Percentiles rank a stretch among this genome's conserved stretches.
These are phyloP conservation scores for Paralagenidium karlingii DNA, from an alignment of 352 stramenopile species.

Conservation along the genomic window DNA sequence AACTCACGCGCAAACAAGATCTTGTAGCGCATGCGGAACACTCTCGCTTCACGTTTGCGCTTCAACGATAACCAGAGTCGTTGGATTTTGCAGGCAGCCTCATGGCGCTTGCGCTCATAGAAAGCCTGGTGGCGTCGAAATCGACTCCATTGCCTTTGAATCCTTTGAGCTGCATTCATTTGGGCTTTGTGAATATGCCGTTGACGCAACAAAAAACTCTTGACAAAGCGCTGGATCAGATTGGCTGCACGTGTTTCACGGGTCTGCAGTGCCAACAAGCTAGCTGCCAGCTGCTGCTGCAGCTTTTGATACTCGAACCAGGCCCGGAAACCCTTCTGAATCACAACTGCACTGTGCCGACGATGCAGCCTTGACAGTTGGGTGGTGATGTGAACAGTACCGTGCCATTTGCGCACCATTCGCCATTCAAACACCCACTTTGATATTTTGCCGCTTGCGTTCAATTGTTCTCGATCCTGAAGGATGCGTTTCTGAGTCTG, in stretches of 20 bases:
- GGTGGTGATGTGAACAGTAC: neutral
- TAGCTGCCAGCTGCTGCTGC: neutral
- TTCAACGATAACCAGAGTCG: conserved; percentile 10
- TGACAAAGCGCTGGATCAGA: too few relatives aligned
- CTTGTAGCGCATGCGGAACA: conserved; percentile 26
- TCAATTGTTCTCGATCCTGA: conserved; percentile 21
- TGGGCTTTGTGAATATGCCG: too few relatives aligned
- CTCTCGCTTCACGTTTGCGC: conserved; percentile 16
- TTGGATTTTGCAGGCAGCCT: conserved; percentile 20
- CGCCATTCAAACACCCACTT: conserved; percentile 5
- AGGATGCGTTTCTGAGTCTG: conserved; percentile 24
- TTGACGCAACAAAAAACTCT: too few relatives aligned
- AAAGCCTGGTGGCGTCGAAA: neutral
- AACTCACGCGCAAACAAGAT: conserved; percentile 33
- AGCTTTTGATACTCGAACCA: conserved; percentile 1
- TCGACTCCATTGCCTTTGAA: conserved; percentile 9
- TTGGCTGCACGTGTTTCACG: too few relatives aligned
- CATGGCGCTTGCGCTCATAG: conserved; percentile 4
- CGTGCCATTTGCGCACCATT: conserved; percentile 3
- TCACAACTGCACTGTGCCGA: too few relatives aligned
- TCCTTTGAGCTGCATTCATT: conserved; percentile 1
- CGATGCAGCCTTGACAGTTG: too few relatives aligned
- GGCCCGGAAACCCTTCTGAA: neutral
- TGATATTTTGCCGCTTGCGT: neutral
- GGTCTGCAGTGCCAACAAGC: too few relatives aligned